Evolutionary conservation across 345 rosid species (phyloP), one percentile per base, ranked within the genome.

Genomic region (Syzygium jambos): DNA sequence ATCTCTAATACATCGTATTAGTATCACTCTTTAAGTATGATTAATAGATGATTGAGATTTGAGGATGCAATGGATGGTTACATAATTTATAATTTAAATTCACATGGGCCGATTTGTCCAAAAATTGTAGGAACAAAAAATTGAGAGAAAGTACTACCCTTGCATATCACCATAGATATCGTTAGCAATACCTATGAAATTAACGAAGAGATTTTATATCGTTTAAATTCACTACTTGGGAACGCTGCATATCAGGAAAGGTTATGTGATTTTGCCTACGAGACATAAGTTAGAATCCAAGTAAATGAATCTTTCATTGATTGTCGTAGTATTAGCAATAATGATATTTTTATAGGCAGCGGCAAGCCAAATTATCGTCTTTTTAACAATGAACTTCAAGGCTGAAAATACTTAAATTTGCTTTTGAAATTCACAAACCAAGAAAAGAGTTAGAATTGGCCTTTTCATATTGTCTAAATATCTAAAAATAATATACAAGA

Each of bases 21-120:
- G 4, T 17, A 68, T 7, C 3, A 30, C 23, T 65, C 7, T 30
- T 61, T 30, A 30, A 30, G 22, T 2, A 30, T 7, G 11, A 15
- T 16, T 4, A 16, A 30, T 65, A 3, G 5, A 9, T 34, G 9
- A 19, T 73, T 73, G 46, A 19, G 22, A 73, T 21, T 73, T 73
- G 46, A 34, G 49, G 25, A 73, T 73, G 12, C 25, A 9, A 68
- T 16, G 22, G 19, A 17, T 34, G 46, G 49, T 34, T 38, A 9
- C 21, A 14, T 29, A 29, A 63, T 63, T 63, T 8, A 29, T 63
- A 3, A 14, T 7, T 5, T 30, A 6, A 65, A 34, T 16, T 4
- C 41, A 65, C 78, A 15, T 0, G 0, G 1, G 1, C 3, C 9
- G 7, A 15, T 5, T 29, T 1, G 0, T 65, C 22, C 41, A 30